Evolutionary conservation across 768 basidiomycete species (phyloP).

Genomic region (Russula lepida): DNA sequence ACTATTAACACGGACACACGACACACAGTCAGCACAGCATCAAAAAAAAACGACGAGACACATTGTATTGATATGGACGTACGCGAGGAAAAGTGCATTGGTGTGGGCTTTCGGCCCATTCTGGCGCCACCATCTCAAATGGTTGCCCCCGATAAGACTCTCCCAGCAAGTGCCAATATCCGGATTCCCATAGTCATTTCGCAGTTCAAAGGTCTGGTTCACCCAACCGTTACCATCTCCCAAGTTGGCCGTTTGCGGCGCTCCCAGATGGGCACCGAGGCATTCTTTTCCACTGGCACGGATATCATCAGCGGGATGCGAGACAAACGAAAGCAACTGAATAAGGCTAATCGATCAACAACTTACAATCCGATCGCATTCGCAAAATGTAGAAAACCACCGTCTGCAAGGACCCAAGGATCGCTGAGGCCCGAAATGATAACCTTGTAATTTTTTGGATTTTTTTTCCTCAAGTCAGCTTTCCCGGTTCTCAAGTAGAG

Average conservation of each 20-base stretch:
- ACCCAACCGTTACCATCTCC: conserved; percentile 41
- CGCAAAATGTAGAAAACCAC: conserved; percentile 13
- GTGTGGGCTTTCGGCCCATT: conserved; percentile 27
- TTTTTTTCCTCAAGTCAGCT: not conserved
- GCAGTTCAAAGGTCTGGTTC: conserved; percentile 38
- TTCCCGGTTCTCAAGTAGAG: not conserved
- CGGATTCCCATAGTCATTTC: conserved; percentile 35
- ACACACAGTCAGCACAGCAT: not conserved
- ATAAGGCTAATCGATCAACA: not conserved
- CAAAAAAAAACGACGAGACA: not conserved
- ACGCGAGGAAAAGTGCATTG: conserved; percentile 32
- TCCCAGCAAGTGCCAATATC: conserved; percentile 36
- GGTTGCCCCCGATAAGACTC: conserved; percentile 24
- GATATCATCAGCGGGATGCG: not conserved
- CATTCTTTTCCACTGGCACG: conserved; percentile 24
- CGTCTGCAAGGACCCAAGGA: conserved; percentile 12
- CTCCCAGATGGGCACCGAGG: conserved; percentile 30
- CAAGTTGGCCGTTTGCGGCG: conserved; percentile 35
- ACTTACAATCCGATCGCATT: conserved; percentile 20
- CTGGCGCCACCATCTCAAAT: conserved; percentile 25
- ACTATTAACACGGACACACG: not conserved
- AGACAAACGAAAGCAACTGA: not conserved
- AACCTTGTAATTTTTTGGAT: conserved; percentile 9
- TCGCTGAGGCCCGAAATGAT: conserved; percentile 18
- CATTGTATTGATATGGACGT: conserved; percentile 14